Percentiles rank a stretch among this genome's conserved stretches.
Conservation (phyloP, 768 basidiomycete species). For the Russula abietina region DNA sequence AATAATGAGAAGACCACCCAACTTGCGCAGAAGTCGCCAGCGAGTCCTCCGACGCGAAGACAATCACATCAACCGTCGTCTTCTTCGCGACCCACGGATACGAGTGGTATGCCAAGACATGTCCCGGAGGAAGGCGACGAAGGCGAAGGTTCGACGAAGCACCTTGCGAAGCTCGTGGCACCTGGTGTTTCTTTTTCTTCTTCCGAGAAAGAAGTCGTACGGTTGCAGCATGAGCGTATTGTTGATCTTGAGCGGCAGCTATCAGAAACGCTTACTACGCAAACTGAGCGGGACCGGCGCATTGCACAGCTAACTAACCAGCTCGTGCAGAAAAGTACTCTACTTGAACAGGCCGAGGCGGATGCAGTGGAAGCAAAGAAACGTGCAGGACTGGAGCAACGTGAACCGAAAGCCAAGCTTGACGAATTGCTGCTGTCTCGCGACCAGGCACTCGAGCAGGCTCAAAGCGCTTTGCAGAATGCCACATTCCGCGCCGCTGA, state of each 20-base stretch:
- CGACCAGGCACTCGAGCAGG: slow-evolving; percentile 36
- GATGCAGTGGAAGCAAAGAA: too few species aligned
- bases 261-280: slow-evolving; percentile 43
- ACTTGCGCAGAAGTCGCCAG: slow-evolving; percentile 45
- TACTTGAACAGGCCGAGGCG: slow-evolving; percentile 49
- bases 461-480: slow-evolving; percentile 40
- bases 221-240: slow-evolving; percentile 63
- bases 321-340: slow-evolving; percentile 60
- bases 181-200: too few species aligned
- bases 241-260: slow-evolving; percentile 39
- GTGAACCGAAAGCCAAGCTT: slow-evolving; percentile 27
- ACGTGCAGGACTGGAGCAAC: too few species aligned
- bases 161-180: slow-evolving; percentile 59
- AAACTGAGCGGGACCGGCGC: slow-evolving; percentile 49
- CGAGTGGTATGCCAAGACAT: slow-evolving; percentile 24
- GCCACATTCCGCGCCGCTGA: slow-evolving; percentile 49
- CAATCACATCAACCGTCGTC: not conserved
- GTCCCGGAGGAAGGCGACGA: slow-evolving; percentile 48
- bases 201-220: slow-evolving; percentile 44
- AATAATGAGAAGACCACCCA: slow-evolving; percentile 28
- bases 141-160: slow-evolving; percentile 50
- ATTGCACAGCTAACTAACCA: slow-evolving; percentile 66
- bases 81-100: slow-evolving; percentile 32
- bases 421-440: slow-evolving; percentile 64
- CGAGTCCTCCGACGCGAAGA: slow-evolving; percentile 16